Evolutionary conservation across 306 rosid species (phyloP).

Genomic region (Geum urbanum): DNA sequence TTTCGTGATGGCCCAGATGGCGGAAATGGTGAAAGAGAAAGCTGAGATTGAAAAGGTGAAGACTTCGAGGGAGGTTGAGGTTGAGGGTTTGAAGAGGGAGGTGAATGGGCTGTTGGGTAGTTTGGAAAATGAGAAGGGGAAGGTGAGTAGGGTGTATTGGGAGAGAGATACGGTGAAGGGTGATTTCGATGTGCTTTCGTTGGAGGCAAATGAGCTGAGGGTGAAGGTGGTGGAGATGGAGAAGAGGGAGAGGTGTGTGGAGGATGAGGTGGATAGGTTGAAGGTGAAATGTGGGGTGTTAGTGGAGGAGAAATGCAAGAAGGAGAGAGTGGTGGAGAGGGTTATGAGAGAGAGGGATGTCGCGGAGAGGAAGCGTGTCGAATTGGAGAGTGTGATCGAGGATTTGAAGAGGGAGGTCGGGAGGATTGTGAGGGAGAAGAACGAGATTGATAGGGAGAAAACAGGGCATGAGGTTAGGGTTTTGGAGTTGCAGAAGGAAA

Average conservation of each 20-base stretch:
- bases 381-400: constrained; percentile 22
- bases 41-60: constrained; percentile 30
- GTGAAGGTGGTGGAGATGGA: constrained; percentile 33
- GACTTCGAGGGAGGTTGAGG: constrained; percentile 32
- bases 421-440: constrained; percentile 34
- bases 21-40: constrained; percentile 35
- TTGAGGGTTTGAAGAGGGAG: constrained; percentile 29
- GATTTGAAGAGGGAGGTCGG: constrained; percentile 40
- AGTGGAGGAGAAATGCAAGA: constrained; percentile 29
- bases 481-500: constrained; percentile 35
- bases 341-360: constrained; percentile 38
- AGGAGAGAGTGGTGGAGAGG: constrained; percentile 21
- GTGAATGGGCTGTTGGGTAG: constrained; percentile 15
- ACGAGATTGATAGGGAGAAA: constrained; percentile 29
- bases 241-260: constrained; percentile 24
- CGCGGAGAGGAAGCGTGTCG: constrained; percentile 31
- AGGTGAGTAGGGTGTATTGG: constrained; percentile 19
- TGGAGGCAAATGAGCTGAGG: constrained; percentile 34
- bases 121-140: constrained; percentile 35
- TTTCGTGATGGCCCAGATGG: constrained; percentile 35
- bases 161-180: constrained; percentile 47
- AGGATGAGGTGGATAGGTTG: constrained; percentile 30
- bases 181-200: constrained; percentile 12
- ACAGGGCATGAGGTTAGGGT: constrained; percentile 19
- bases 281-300: constrained; percentile 24